These are phyloP conservation scores for Malbranchea cinnamomea DNA, from an alignment of 2,329 filamentous ascomycete genomes.

Conservation along the genomic window DNA sequence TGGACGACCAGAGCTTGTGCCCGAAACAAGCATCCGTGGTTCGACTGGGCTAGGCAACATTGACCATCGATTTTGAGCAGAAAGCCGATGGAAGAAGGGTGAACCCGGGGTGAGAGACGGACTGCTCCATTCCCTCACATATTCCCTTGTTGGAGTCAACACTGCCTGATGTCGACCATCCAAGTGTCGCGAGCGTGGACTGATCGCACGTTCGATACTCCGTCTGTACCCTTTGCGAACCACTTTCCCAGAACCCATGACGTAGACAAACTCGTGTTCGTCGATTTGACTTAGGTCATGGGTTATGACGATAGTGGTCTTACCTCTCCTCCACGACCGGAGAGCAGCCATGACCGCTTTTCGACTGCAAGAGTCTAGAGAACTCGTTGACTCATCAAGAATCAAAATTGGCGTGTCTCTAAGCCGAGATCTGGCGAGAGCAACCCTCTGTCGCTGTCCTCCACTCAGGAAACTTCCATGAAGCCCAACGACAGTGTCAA, in stretches of 20 bases:
- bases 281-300: conserved; percentile 71
- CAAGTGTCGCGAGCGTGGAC: conserved; percentile 15
- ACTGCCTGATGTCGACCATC: not conserved
- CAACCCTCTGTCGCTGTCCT: conserved; percentile 69
- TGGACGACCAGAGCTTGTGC: too few relatives aligned
- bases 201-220: conserved; percentile 37
- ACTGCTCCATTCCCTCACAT: too few relatives aligned
- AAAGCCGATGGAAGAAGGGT: too few relatives aligned
- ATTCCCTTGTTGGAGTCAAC: too few relatives aligned
- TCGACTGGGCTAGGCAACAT: too few relatives aligned
- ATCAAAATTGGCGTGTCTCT: conserved; percentile 68
- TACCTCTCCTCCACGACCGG: conserved; percentile 58
- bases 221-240: conserved; percentile 53
- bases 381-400: conserved; percentile 78
- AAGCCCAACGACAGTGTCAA: conserved; percentile 56
- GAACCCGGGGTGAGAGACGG: too few relatives aligned
- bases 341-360: conserved; percentile 58
- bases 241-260: conserved; percentile 56
- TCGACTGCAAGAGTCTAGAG: conserved; percentile 60
- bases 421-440: conserved; percentile 62
- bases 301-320: conserved; percentile 86
- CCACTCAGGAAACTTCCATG: conserved; percentile 64
- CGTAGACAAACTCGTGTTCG: conserved; percentile 60
- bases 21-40: too few relatives aligned
- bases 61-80: too few relatives aligned